phyloP scores from a whole-genome alignment of 352 stramenopile species.

The Phytophthora sp. region DNA sequence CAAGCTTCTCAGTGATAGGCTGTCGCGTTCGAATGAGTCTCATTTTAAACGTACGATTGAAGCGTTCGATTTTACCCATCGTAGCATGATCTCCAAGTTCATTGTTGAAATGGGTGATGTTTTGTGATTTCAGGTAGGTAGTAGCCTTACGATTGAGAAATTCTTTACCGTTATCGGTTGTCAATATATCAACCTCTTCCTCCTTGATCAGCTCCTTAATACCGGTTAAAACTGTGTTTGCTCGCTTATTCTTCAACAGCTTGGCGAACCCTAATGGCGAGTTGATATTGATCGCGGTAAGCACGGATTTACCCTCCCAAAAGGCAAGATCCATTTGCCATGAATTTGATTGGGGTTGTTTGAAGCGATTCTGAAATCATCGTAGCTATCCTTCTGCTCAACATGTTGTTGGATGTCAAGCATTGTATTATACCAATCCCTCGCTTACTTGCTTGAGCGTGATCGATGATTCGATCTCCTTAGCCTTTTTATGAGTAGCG shows the following conservation, averaged over 20 bases:
- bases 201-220: not conserved
- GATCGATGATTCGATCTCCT: not conserved
- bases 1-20: not conserved
- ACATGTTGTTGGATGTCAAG: not conserved
- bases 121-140: not conserved
- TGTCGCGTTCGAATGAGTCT: not conserved
- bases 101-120: constrained; percentile 1
- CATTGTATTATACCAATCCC: not conserved
- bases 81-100: not conserved
- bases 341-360: not conserved
- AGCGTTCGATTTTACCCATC: constrained; percentile 6
- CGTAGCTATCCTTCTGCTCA: not conserved
- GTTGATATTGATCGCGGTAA: not conserved
- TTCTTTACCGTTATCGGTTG: not conserved
- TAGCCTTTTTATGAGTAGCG: not conserved
- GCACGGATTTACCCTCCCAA: not conserved
- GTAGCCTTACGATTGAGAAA: not conserved
- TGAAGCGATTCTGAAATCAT: not conserved
- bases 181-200: not conserved
- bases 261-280: not conserved
- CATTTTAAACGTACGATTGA: constrained; percentile 2
- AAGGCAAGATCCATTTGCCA: not conserved
- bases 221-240: not conserved
- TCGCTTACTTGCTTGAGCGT: not conserved
- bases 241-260: not conserved